Percentiles rank a stretch among this genome's conserved stretches.
phyloP scores from a whole-genome alignment of 2,329 filamentous ascomycete genomes.

The Colletotrichum salicis region DNA sequence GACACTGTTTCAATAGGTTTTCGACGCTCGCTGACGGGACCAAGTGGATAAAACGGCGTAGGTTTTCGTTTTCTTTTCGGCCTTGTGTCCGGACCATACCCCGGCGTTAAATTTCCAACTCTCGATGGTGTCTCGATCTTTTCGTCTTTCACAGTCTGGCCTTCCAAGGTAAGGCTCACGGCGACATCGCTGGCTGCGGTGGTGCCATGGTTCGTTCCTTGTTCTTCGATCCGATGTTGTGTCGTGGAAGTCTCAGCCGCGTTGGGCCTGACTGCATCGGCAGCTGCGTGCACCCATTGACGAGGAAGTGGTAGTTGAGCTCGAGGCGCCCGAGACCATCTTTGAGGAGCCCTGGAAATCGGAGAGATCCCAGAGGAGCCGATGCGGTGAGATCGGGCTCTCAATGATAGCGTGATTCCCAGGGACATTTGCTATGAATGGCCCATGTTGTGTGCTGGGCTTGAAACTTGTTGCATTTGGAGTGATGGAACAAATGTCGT shows the following conservation, averaged over 20 bases:
- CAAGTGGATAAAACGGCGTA: neutral
- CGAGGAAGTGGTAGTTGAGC: slow-evolving; percentile 6
- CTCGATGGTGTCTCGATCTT: neutral
- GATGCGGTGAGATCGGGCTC: slow-evolving; percentile 50
- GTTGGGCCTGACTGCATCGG: neutral
- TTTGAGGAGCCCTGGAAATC: slow-evolving; percentile 32
- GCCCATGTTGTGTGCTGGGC: slow-evolving; percentile 46
- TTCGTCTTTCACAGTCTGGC: neutral
- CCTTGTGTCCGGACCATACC: neutral
- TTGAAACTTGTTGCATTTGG: slow-evolving; percentile 16
- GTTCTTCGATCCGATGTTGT: neutral
- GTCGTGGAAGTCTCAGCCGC: neutral
- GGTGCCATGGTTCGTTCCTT: neutral
- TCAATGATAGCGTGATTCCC: slow-evolving; percentile 56
- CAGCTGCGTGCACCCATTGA: slow-evolving; percentile 12
- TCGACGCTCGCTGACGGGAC: neutral
- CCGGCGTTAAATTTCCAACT: too few relatives aligned
- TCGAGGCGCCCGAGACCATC: slow-evolving; percentile 28
- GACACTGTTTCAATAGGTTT: neutral
- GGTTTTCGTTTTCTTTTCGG: neutral
- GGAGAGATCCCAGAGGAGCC: slow-evolving; percentile 38
- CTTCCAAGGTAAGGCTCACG: neutral
- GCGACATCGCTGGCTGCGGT: neutral
- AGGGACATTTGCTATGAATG: slow-evolving; percentile 57
- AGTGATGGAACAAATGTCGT: neutral